These are phyloP conservation scores for Ophiobolus disseminans DNA, from an alignment of 2,329 filamentous ascomycete species.

Conservation along the genomic window DNA sequence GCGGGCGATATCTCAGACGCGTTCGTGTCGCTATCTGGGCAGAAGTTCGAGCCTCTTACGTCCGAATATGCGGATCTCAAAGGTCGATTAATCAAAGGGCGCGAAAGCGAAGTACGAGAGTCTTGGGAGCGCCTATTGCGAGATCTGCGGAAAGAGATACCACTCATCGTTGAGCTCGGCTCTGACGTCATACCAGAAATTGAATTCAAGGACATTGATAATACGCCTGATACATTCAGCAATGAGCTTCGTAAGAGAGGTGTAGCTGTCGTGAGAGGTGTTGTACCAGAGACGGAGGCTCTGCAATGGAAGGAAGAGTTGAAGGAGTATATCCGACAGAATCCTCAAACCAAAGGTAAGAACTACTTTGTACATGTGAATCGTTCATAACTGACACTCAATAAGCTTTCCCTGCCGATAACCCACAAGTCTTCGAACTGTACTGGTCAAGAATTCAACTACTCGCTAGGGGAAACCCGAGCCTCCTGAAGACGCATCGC, in stretches of 20 bases:
- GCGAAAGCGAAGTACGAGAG: conserved; percentile 56
- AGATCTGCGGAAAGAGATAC: conserved; percentile 54
- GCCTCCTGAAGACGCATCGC: conserved; percentile 55
- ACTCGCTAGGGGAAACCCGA: conserved; percentile 55
- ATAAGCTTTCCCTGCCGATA: conserved; percentile 56
- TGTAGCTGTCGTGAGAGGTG: conserved; percentile 56
- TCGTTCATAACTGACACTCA: conserved; percentile 9
- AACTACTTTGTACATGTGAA: no score
- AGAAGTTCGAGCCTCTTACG: conserved; percentile 53
- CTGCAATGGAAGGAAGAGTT: conserved; percentile 55
- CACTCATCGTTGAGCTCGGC: conserved; percentile 52
- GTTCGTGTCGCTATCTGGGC: conserved; percentile 58
- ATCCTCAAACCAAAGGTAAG: conserved; percentile 53
- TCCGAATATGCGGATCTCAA: conserved; percentile 57
- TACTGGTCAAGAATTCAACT: conserved; percentile 59
- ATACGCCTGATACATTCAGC: conserved; percentile 63
- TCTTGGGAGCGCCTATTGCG: conserved; percentile 57
- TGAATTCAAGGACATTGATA: conserved; percentile 55
- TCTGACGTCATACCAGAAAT: conserved; percentile 56
- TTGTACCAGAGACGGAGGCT: conserved; percentile 53
- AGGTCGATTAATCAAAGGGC: conserved; percentile 51
- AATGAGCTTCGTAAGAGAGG: conserved; percentile 65
- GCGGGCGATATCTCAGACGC: conserved; percentile 60
- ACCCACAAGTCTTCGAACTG: conserved; percentile 59
- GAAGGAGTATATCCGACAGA: conserved; percentile 54